Evolutionary conservation across 305 asterid genomes (phyloP).

Genomic region (Fraxinus angustifolia): DNA sequence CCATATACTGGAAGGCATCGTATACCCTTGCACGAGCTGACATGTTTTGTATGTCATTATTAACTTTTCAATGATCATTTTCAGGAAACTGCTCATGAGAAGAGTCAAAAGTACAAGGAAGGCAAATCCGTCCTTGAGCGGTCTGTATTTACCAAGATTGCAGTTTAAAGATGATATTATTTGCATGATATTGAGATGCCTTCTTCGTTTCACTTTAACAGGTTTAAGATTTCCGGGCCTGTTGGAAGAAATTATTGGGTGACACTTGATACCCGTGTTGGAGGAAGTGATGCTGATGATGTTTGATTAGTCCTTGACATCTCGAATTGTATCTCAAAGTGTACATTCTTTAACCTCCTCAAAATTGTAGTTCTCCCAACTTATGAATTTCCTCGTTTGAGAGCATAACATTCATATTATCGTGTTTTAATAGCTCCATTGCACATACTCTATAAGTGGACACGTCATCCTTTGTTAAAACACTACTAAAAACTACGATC

Average conservation of each 20-base stretch:
- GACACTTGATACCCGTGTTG: constrained; percentile 52
- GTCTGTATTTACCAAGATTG: constrained; percentile 37
- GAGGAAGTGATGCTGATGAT: constrained; percentile 64
- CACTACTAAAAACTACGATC: neutral
- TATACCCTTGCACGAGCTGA: neutral
- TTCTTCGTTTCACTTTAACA: constrained; percentile 21
- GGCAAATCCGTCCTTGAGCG: constrained; percentile 95
- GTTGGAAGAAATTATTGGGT: constrained; percentile 71
- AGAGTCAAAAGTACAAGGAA: constrained; percentile 89
- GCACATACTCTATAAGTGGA: neutral
- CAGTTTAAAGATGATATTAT: neutral
- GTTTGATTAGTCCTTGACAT: constrained; percentile 17
- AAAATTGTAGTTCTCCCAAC: neutral
- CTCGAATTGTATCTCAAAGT: constrained; percentile 23
- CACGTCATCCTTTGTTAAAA: neutral
- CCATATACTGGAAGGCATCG: neutral
- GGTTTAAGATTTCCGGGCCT: constrained; percentile 75
- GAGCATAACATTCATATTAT: neutral
- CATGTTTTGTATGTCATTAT: neutral
- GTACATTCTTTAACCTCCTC: constrained; percentile 35
- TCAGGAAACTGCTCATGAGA: constrained; percentile 88
- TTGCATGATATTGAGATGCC: neutral
- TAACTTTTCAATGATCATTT: constrained; percentile 5
- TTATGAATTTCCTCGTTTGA: neutral
- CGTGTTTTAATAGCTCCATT: neutral